phyloP scores from a whole-genome alignment of 306 rosid species.

The Alnus rubra region DNA sequence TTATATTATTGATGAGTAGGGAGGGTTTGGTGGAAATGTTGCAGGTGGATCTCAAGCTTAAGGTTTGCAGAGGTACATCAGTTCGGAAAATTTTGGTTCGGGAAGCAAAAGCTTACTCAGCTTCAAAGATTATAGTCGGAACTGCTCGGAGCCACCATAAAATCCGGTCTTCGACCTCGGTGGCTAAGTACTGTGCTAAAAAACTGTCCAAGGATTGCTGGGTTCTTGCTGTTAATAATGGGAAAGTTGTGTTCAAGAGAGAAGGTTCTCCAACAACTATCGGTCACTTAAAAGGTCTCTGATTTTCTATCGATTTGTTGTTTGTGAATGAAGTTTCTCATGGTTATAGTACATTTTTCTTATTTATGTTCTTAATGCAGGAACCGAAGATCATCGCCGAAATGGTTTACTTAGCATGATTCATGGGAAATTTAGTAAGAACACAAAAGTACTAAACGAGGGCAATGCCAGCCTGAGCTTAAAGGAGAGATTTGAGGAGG shows the following conservation, averaged over 20 bases:
- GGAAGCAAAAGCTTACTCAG: conserved; percentile 73
- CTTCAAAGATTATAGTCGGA: conserved; percentile 73
- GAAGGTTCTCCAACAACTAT: conserved; percentile 39
- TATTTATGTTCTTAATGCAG: conserved; percentile 42
- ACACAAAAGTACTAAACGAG: conserved; percentile 50
- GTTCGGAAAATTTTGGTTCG: conserved; percentile 67
- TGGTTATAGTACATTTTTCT: conserved; percentile 20
- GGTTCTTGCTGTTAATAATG: conserved; percentile 76
- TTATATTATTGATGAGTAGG: not conserved
- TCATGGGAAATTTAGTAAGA: conserved; percentile 37
- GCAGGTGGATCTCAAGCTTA: conserved; percentile 92
- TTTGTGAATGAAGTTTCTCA: conserved; percentile 8
- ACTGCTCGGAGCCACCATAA: conserved; percentile 58
- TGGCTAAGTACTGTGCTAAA: conserved; percentile 91
- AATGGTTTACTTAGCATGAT: conserved; percentile 52
- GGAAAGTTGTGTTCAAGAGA: conserved; percentile 71
- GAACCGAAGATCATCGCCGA: conserved; percentile 34
- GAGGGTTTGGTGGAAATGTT: conserved; percentile 27
- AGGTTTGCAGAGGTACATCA: conserved; percentile 80
- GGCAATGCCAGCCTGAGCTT: conserved; percentile 27
- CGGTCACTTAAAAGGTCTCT: conserved; percentile 51
- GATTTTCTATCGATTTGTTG: not conserved
- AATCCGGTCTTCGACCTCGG: conserved; percentile 65
- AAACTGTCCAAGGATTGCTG: conserved; percentile 62
- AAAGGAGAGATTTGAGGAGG: conserved; percentile 22